phyloP scores from a whole-genome alignment of 371 early-diverging fungal species.

The Syncephalis plumigaleata region DNA sequence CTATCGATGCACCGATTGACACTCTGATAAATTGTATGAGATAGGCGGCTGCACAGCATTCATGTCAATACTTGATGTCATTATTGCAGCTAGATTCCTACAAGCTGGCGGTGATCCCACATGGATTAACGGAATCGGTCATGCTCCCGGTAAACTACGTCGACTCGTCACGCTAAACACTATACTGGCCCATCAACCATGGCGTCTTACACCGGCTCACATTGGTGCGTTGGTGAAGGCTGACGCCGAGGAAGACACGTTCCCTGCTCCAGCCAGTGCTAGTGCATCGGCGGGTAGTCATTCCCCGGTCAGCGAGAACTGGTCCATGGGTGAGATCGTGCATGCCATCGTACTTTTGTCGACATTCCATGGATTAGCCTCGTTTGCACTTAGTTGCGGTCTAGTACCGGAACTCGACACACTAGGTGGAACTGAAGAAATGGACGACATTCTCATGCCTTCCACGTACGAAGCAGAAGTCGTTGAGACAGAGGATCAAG shows the following conservation, averaged over 20 bases:
- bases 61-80: constrained; percentile 38
- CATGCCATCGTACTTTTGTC: constrained; percentile 35
- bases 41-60: constrained; percentile 38
- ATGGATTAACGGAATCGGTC: constrained; percentile 34
- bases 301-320: constrained; percentile 20
- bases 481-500: too few relatives aligned
- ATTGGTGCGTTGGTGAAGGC: constrained; percentile 17
- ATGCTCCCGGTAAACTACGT: constrained; percentile 30
- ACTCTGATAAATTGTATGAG: not conserved
- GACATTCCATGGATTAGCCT: constrained; percentile 33
- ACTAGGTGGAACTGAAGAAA: constrained; percentile 26
- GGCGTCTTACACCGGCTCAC: constrained; percentile 27
- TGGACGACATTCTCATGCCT: too few relatives aligned
- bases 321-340: constrained; percentile 40
- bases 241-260: constrained; percentile 6
- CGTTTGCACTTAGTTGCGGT: constrained; percentile 38
- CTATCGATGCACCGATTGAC: not conserved
- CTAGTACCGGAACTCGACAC: constrained; percentile 45
- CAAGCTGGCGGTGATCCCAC: constrained; percentile 35
- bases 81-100: constrained; percentile 31
- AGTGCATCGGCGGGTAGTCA: constrained; percentile 4
- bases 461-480: too few relatives aligned
- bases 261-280: too few relatives aligned
- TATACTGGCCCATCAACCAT: constrained; percentile 38
- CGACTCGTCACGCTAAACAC: constrained; percentile 24